Percentiles rank a stretch among this genome's conserved stretches.
Evolutionary conservation across 768 basidiomycete species (phyloP).

Genomic region (Sporobolomyces phaffii): DNA sequence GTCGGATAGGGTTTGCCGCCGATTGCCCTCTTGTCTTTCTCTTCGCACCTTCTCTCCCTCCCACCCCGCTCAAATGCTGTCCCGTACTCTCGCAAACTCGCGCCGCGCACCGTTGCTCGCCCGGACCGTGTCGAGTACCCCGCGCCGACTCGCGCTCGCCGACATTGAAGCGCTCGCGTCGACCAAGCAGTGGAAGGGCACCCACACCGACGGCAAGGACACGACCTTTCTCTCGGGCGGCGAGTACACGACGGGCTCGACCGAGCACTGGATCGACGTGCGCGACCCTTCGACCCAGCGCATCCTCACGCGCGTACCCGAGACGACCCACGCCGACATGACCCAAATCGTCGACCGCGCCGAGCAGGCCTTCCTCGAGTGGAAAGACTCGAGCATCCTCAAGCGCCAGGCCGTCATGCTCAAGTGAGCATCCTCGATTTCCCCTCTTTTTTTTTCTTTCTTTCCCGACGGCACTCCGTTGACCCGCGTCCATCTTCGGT

Average conservation of each 20-base stretch:
- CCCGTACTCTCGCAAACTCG: background rate
- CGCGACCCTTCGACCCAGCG: slow-evolving; percentile 93
- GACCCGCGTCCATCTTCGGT: no score
- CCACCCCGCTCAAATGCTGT: background rate
- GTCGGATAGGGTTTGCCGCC: no score
- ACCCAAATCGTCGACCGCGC: slow-evolving; percentile 76
- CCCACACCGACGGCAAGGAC: slow-evolving; percentile 71
- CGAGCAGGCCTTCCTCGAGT: slow-evolving; percentile 74
- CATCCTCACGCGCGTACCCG: slow-evolving; percentile 77
- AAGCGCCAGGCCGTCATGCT: slow-evolving; percentile 80
- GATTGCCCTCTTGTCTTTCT: background rate
- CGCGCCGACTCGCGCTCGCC: background rate
- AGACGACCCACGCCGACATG: slow-evolving; percentile 76
- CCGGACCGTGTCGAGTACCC: background rate
- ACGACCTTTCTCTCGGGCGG: slow-evolving; percentile 92
- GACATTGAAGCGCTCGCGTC: slow-evolving; percentile 14
- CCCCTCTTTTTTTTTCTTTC: background rate
- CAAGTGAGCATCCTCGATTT: slow-evolving; percentile 56
- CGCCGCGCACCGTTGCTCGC: background rate
- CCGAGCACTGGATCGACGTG: slow-evolving; percentile 75
- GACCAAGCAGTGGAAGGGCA: slow-evolving; percentile 68
- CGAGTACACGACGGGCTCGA: slow-evolving; percentile 74
- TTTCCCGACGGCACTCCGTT: background rate
- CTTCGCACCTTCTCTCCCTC: background rate
- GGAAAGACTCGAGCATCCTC: slow-evolving; percentile 78